phyloP scores from a whole-genome alignment of 2,329 filamentous ascomycete species.

The Neurospora sp. region DNA sequence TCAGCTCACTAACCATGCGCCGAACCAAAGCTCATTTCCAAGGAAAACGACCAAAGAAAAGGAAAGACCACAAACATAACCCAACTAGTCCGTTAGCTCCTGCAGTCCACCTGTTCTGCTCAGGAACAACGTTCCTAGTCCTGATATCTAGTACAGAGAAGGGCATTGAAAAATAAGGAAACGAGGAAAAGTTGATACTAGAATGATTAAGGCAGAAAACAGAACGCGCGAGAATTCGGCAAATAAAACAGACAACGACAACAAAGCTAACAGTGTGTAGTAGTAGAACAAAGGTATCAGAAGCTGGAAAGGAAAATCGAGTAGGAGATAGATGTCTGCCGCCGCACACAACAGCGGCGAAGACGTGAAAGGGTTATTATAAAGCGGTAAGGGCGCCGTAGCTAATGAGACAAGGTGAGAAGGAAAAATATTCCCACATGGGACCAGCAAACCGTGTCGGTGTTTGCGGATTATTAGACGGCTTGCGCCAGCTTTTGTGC shows the following conservation, averaged over 20 bases:
- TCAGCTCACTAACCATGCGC: constrained; percentile 1
- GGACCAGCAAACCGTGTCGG: constrained; percentile 40
- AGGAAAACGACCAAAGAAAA: constrained; percentile 15
- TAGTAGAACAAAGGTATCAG: constrained; percentile 23
- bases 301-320: constrained; percentile 10
- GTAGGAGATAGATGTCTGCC: constrained; percentile 14
- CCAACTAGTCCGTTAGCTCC: neutral
- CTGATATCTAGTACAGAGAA: constrained; percentile 24
- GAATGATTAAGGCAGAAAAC: neutral
- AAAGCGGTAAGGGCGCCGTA: constrained; percentile 31
- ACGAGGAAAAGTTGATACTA: constrained; percentile 10
- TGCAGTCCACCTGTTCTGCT: neutral
- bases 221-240: neutral
- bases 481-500: constrained; percentile 27
- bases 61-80: constrained; percentile 13
- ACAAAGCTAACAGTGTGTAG: constrained; percentile 20
- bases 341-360: constrained; percentile 4
- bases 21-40: neutral
- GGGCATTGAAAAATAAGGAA: constrained; percentile 14
- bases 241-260: constrained; percentile 11
- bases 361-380: constrained; percentile 25
- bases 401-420: constrained; percentile 36
- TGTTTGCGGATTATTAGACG: constrained; percentile 29
- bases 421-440: constrained; percentile 34
- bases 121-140: neutral